A percentile compares a stretch with the other conserved stretches of the same genome.
These are phyloP conservation scores for Xylariaceae sp. DNA, from an alignment of 2,329 filamentous ascomycete species.

Conservation along the genomic window DNA sequence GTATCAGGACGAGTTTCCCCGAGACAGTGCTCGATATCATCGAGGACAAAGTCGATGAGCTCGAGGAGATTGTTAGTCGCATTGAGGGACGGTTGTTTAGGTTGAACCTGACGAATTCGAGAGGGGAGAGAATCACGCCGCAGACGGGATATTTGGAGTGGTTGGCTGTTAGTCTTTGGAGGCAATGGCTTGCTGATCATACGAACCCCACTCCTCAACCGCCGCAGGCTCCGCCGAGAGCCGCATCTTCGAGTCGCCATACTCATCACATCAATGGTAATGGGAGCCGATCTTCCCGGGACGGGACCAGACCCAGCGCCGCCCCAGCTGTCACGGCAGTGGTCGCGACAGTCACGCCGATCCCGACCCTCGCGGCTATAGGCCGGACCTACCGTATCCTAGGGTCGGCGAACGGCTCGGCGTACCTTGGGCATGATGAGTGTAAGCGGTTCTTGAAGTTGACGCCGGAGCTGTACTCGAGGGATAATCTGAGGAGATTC, in stretches of 20 bases:
- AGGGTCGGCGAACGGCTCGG: conserved; percentile 55
- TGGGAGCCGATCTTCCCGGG: conserved; percentile 14
- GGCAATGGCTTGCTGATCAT: conserved; percentile 90
- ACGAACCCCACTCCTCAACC: conserved; percentile 66
- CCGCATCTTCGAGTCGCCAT: conserved; percentile 11
- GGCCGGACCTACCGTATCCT: conserved; percentile 77
- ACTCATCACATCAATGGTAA: conserved; percentile 13
- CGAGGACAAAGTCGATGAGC: conserved; percentile 90
- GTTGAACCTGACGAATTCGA: conserved; percentile 70
- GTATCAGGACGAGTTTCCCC: conserved; percentile 70
- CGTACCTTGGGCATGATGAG: conserved; percentile 79
- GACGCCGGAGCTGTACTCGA: conserved; percentile 74
- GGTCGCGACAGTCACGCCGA: conserved; percentile 32
- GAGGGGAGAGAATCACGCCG: conserved; percentile 79
- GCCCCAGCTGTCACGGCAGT: conserved; percentile 11
- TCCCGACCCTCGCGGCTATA: conserved; percentile 52
- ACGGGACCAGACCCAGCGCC: conserved; percentile 5
- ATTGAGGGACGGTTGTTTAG: conserved; percentile 81
- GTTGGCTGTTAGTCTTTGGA: conserved; percentile 81
- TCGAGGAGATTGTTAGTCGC: conserved; percentile 75
- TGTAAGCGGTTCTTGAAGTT: conserved; percentile 87
- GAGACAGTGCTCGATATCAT: conserved; percentile 80
- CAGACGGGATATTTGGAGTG: conserved; percentile 80
- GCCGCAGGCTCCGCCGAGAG: conserved; percentile 24
- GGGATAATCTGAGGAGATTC: conserved; percentile 81